Conservation (phyloP, 148 eudicot species). For the Rhododendron molle region DNA sequence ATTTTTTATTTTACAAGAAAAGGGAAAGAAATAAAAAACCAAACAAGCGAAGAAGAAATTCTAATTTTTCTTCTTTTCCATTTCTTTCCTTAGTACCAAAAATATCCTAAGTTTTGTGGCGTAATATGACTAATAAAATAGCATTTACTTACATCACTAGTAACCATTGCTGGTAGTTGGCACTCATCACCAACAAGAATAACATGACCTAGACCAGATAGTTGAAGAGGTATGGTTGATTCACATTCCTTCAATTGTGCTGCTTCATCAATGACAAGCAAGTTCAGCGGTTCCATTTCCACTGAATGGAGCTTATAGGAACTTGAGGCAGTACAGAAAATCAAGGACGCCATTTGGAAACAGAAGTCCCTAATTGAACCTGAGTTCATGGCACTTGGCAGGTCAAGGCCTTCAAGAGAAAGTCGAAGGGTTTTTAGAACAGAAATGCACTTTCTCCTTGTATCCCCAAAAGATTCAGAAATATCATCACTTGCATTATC, state of each 20-base stretch:
- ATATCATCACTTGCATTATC: conserved; percentile 10
- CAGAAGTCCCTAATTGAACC: conserved; percentile 36
- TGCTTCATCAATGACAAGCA: conserved; percentile 78
- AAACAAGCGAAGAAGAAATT: neutral
- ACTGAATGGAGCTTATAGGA: conserved; percentile 45
- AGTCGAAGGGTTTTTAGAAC: conserved; percentile 30
- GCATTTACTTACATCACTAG: conserved; percentile 43
- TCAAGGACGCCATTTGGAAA: conserved; percentile 49
- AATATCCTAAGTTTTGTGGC: neutral
- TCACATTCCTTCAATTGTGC: conserved; percentile 79
- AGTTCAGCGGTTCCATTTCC: conserved; percentile 33
- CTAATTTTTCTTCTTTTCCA: neutral
- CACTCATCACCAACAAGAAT: conserved; percentile 71
- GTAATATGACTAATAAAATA: neutral
- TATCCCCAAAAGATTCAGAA: conserved; percentile 10
- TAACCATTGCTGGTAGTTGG: conserved; percentile 70
- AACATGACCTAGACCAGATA: conserved; percentile 53
- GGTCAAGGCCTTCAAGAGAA: conserved; percentile 32
- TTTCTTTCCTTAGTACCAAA: neutral
- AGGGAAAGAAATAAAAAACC: neutral
- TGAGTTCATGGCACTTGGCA: conserved; percentile 27
- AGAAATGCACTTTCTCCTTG: conserved; percentile 30
- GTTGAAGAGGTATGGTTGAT: conserved; percentile 61
- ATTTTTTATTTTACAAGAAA: neutral
- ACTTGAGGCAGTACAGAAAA: conserved; percentile 62